phyloP scores from a whole-genome alignment of 495 filamentous ascomycete genomes.

The Neurospora sp. region DNA sequence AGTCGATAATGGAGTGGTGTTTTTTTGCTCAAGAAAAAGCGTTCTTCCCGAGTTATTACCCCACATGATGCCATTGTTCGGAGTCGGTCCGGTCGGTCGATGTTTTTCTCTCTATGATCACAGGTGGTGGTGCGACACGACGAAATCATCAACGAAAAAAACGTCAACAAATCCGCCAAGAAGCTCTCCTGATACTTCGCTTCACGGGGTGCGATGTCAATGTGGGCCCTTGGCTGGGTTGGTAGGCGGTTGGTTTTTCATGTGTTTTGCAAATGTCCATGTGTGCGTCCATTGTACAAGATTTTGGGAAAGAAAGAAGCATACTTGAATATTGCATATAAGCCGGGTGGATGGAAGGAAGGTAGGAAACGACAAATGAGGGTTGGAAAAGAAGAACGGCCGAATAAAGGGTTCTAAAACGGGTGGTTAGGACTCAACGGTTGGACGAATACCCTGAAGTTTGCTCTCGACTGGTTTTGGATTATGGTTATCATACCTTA shows the following conservation, averaged over 20 bases:
- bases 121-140: background rate
- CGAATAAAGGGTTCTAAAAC: background rate
- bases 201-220: background rate
- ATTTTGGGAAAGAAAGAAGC: background rate
- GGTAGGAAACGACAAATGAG: background rate
- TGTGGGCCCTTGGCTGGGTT: background rate
- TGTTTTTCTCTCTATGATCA: background rate
- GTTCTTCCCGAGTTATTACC: background rate
- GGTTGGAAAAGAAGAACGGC: background rate
- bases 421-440: background rate
- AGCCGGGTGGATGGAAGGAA: background rate
- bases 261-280: background rate
- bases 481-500: background rate
- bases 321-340: slow-evolving; percentile 1
- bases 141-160: background rate
- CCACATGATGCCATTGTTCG: background rate
- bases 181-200: background rate
- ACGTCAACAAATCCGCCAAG: background rate
- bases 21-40: background rate
- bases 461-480: background rate
- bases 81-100: background rate
- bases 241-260: background rate
- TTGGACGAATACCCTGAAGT: background rate
- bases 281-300: background rate
- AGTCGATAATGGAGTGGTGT: background rate